Conservation (phyloP, 257 asterid genomes). For the Lycium barbarum region DNA sequence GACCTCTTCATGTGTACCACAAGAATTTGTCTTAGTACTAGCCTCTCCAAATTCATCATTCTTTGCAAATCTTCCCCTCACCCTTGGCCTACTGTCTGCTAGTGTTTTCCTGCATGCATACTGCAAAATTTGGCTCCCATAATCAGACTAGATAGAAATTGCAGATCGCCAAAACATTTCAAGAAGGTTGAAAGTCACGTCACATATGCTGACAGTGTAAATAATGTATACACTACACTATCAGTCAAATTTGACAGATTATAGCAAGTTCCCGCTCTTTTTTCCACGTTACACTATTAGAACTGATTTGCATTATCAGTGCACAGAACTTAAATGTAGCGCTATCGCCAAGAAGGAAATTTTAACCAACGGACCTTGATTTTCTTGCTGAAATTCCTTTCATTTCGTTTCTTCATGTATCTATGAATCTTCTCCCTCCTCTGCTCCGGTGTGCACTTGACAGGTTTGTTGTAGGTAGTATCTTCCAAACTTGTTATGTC, state of each 20-base stretch:
- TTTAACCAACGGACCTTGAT: constrained; percentile 58
- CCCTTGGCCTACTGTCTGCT: constrained; percentile 93
- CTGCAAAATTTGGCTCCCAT: constrained; percentile 45
- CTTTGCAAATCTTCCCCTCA: constrained; percentile 87
- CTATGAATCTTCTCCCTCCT: constrained; percentile 83
- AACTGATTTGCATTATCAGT: no score
- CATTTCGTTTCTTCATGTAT: constrained; percentile 86
- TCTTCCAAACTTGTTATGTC: constrained; percentile 83
- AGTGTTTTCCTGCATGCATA: constrained; percentile 93
- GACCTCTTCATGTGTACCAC: constrained; percentile 67
- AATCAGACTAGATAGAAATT: neutral
- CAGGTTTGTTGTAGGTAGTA: constrained; percentile 60
- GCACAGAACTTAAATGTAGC: neutral
- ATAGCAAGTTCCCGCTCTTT: no score
- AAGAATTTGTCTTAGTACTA: constrained; percentile 39
- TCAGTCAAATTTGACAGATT: neutral
- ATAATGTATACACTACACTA: neutral
- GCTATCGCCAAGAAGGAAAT: neutral
- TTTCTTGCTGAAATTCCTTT: constrained; percentile 95
- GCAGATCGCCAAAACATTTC: neutral
- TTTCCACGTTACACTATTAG: neutral
- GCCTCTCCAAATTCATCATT: constrained; percentile 67
- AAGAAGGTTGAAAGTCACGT: neutral
- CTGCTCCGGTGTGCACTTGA: constrained; percentile 83
- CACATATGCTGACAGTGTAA: neutral